These are phyloP conservation scores for Sanghuangporus weigelae DNA, from an alignment of 1,284 basidiomycete genomes.

Conservation along the genomic window DNA sequence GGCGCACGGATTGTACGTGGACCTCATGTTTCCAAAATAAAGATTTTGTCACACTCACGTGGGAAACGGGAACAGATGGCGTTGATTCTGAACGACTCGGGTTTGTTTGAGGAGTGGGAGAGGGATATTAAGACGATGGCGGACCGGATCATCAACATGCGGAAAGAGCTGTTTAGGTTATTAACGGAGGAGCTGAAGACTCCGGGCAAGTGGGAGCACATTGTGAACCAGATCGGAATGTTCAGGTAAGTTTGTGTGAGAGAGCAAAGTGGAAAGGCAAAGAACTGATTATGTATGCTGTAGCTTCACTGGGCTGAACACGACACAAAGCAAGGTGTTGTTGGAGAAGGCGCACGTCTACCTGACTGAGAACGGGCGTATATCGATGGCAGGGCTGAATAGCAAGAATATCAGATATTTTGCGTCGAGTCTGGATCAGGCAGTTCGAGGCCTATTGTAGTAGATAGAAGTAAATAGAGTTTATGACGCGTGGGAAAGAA, in stretches of 20 bases:
- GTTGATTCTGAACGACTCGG: conserved; percentile 69
- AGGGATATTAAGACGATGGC: conserved; percentile 91
- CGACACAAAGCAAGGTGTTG: conserved; percentile 67
- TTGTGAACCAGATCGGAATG: conserved; percentile 89
- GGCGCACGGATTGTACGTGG: conserved; percentile 79
- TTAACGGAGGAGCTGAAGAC: conserved; percentile 85
- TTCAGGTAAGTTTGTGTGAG: conserved; percentile 59
- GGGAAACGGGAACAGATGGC: conserved; percentile 46
- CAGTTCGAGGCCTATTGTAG: conserved; percentile 52
- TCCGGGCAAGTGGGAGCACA: conserved; percentile 90
- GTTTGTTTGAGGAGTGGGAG: conserved; percentile 84
- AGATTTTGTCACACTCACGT: conserved; percentile 10
- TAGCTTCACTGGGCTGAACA: conserved; percentile 76
- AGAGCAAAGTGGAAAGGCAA: background rate
- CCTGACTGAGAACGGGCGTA: conserved; percentile 81
- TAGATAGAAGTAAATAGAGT: conserved; percentile 8
- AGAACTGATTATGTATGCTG: background rate
- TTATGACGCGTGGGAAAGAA: conserved; percentile 3
- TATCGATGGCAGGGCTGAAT: conserved; percentile 85
- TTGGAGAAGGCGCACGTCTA: conserved; percentile 83
- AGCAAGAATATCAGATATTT: conserved; percentile 68
- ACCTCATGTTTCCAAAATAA: background rate
- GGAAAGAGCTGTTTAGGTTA: conserved; percentile 72
- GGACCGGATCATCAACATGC: conserved; percentile 86
- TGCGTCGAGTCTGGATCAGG: conserved; percentile 70